Evolutionary conservation across 441 rosid species (phyloP).

Genomic region (Arabidopsis lyrata): DNA sequence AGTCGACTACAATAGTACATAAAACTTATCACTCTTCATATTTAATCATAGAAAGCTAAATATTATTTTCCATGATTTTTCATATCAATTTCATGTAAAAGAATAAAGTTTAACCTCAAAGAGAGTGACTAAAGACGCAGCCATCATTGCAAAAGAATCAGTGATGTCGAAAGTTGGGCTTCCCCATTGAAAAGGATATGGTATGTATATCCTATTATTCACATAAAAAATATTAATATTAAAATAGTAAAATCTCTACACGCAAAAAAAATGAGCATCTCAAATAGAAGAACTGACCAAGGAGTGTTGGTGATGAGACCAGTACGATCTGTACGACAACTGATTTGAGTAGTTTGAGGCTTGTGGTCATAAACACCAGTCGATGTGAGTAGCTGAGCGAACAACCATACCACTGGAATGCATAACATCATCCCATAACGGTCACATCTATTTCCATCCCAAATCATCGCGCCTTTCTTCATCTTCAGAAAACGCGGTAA

Average conservation of each 20-base stretch:
- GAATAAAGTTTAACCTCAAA: constrained; percentile 58
- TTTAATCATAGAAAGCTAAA: not conserved
- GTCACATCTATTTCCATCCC: constrained; percentile 52
- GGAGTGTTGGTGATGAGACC: constrained; percentile 70
- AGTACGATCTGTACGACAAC: constrained; percentile 84
- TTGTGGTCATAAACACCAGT: constrained; percentile 57
- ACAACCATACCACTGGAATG: constrained; percentile 62
- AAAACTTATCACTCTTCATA: not conserved
- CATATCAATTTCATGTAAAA: not conserved
- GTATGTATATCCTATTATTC: constrained; percentile 68
- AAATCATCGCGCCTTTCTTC: constrained; percentile 29
- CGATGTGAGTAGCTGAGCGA: constrained; percentile 66
- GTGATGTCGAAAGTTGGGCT: constrained; percentile 69
- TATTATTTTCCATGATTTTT: not conserved
- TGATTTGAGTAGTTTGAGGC: constrained; percentile 59
- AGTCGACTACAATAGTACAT: constrained; percentile 56
- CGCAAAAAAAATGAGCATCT: not conserved
- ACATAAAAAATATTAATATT: not conserved
- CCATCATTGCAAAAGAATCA: constrained; percentile 80
- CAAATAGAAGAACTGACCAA: constrained; percentile 51
- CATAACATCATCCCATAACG: constrained; percentile 67
- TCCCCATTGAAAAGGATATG: constrained; percentile 89
- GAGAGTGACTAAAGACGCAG: constrained; percentile 72
- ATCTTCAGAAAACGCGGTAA: constrained; percentile 54
- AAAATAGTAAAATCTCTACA: not conserved